These are phyloP conservation scores for Kodamaea kaohsiungensis DNA, from an alignment of 805 yeast species.

Conservation along the genomic window DNA sequence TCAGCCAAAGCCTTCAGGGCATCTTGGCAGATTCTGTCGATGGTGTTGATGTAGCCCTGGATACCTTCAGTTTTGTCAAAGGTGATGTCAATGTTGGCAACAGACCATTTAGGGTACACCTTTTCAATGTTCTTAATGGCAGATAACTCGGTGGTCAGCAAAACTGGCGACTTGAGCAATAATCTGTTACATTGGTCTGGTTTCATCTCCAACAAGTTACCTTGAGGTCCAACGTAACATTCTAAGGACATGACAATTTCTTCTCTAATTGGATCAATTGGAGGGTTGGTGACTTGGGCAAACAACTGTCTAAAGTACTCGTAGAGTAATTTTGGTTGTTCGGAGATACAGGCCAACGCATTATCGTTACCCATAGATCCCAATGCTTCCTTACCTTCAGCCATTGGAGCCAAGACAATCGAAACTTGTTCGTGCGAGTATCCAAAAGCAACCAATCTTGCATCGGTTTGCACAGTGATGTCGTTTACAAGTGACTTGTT, in stretches of 20 bases:
- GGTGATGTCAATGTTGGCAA: slow-evolving; percentile 82
- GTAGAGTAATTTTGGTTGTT: slow-evolving; percentile 85
- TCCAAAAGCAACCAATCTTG: slow-evolving; percentile 82
- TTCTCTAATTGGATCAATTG: slow-evolving; percentile 97
- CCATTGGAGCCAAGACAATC: slow-evolving; percentile 89
- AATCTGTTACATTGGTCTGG: slow-evolving; percentile 90
- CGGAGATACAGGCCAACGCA: slow-evolving; percentile 91
- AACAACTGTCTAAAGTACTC: slow-evolving; percentile 95
- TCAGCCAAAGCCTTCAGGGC: slow-evolving; percentile 84
- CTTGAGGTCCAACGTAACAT: slow-evolving; percentile 98
- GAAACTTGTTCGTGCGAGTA: slow-evolving; percentile 93
- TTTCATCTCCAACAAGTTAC: slow-evolving; percentile 89
- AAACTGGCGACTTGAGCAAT: slow-evolving; percentile 77
- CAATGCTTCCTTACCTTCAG: slow-evolving; percentile 89
- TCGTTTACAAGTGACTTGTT: slow-evolving; percentile 16
- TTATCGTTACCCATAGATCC: slow-evolving; percentile 99
- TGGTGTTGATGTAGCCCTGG: slow-evolving; percentile 78
- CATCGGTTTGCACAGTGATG: slow-evolving; percentile 70
- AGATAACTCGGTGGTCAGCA: slow-evolving; percentile 68
- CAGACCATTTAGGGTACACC: slow-evolving; percentile 86
- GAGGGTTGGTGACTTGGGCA: slow-evolving; percentile 98
- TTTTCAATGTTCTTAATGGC: slow-evolving; percentile 72
- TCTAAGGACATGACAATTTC: slow-evolving; percentile 95
- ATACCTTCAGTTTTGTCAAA: slow-evolving; percentile 82
- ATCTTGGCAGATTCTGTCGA: slow-evolving; percentile 83